Evolutionary conservation across 306 rosid species (phyloP).

Genomic region (Cucumis melo): DNA sequence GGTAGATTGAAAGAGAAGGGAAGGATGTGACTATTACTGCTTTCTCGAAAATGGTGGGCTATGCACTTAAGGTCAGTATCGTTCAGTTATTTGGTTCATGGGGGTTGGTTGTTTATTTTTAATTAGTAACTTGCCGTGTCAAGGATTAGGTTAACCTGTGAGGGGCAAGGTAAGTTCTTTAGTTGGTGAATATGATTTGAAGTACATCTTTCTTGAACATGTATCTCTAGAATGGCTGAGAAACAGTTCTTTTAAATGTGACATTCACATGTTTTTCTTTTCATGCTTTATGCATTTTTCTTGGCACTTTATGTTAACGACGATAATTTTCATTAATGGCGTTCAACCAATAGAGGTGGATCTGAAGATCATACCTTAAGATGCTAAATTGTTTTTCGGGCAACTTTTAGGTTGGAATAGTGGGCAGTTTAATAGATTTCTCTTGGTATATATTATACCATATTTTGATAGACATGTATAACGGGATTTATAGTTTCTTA

Average conservation of each 20-base stretch:
- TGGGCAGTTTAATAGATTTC: too few species aligned
- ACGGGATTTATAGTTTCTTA: not conserved
- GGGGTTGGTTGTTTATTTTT: slow-evolving; percentile 1
- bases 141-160: not conserved
- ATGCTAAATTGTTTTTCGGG: not conserved
- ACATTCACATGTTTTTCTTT: not conserved
- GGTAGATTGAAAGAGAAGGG: slow-evolving; percentile 93
- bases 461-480: not conserved
- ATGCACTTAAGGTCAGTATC: slow-evolving; percentile 70
- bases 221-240: not conserved
- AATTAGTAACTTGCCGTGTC: not conserved
- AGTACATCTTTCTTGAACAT: not conserved
- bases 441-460: not conserved
- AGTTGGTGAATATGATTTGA: not conserved
- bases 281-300: not conserved
- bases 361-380: not conserved
- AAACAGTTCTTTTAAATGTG: not conserved
- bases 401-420: not conserved
- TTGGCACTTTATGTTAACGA: not conserved
- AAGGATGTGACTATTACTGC: slow-evolving; percentile 96
- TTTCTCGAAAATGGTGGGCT: slow-evolving; percentile 94
- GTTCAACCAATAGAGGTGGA: not conserved
- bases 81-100: slow-evolving; percentile 9
- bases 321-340: not conserved
- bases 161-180: not conserved